Evolutionary conservation across 805 yeast species (phyloP).

Genomic region (Scheffersomyces spartinae): DNA sequence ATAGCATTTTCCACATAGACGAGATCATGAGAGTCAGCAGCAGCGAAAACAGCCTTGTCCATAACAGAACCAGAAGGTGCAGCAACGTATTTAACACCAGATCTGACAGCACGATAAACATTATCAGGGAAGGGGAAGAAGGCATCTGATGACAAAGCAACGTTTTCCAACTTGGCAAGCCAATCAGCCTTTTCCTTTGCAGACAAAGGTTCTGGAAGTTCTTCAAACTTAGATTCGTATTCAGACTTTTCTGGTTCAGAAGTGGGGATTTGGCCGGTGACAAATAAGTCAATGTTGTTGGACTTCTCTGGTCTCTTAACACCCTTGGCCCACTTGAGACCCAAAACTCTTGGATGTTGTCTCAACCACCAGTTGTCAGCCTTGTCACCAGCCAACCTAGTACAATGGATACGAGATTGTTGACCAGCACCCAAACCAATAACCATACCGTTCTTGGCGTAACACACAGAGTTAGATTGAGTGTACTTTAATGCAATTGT

Average conservation of each 20-base stretch:
- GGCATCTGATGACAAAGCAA: constrained; percentile 92
- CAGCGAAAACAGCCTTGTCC: constrained; percentile 92
- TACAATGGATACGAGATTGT: constrained; percentile 98
- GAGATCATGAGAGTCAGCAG: constrained; percentile 84
- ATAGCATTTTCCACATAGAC: constrained; percentile 96
- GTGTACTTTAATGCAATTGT: constrained; percentile 96
- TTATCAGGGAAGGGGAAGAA: constrained; percentile 99
- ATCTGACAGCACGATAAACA: constrained; percentile 92
- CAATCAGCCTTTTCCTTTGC: constrained; percentile 78
- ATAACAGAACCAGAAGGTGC: constrained; percentile 97
- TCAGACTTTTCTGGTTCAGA: constrained; percentile 89
- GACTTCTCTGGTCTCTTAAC: constrained; percentile 97
- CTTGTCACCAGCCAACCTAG: constrained; percentile 98
- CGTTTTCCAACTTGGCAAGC: constrained; percentile 69
- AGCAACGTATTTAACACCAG: constrained; percentile 92
- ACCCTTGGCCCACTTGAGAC: constrained; percentile 95
- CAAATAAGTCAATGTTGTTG: constrained; percentile 92
- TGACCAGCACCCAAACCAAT: constrained; percentile 99
- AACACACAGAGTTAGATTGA: constrained; percentile 96
- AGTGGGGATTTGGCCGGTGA: constrained; percentile 83
- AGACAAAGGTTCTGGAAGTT: constrained; percentile 75
- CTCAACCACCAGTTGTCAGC: constrained; percentile 99
- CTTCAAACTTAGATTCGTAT: constrained; percentile 80
- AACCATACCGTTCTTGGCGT: constrained; percentile 98
- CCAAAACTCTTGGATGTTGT: constrained; percentile 92